Conservation (phyloP, 306 rosid species). For the Trifolium repens region DNA sequence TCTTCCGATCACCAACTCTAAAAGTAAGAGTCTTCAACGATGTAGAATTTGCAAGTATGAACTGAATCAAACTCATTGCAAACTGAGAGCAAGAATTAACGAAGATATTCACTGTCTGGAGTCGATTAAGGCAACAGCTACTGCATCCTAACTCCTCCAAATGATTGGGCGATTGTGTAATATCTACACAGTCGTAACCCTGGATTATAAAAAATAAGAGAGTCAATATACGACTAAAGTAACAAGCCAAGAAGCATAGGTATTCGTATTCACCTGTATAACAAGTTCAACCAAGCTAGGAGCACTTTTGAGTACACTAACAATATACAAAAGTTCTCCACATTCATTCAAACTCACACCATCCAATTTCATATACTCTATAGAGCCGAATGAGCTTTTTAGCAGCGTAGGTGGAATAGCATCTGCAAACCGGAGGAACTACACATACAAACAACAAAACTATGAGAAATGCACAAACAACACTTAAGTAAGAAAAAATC, state of each 20-base stretch:
- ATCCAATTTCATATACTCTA: not conserved
- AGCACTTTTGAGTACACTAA: slow-evolving; percentile 21
- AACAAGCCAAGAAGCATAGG: not conserved
- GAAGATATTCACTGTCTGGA: too few relatives aligned
- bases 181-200: not conserved
- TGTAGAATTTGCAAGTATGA: not conserved
- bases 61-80: not conserved
- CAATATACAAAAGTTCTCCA: not conserved
- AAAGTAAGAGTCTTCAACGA: not conserved
- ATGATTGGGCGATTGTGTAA: not conserved
- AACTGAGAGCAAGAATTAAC: not conserved
- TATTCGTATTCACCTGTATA: slow-evolving; percentile 12
- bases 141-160: not conserved
- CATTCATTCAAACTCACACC: not conserved
- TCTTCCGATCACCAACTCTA: not conserved
- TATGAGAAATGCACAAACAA: not conserved
- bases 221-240: not conserved
- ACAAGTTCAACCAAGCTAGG: slow-evolving; percentile 11
- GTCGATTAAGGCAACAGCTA: not conserved
- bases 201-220: not conserved
- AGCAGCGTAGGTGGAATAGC: not conserved
- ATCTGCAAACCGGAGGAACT: not conserved
- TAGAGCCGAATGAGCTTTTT: not conserved
- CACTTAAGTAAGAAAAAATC: not conserved
- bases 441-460: not conserved